Conservation (phyloP, 257 asterid species). For the Echium plantagineum region DNA sequence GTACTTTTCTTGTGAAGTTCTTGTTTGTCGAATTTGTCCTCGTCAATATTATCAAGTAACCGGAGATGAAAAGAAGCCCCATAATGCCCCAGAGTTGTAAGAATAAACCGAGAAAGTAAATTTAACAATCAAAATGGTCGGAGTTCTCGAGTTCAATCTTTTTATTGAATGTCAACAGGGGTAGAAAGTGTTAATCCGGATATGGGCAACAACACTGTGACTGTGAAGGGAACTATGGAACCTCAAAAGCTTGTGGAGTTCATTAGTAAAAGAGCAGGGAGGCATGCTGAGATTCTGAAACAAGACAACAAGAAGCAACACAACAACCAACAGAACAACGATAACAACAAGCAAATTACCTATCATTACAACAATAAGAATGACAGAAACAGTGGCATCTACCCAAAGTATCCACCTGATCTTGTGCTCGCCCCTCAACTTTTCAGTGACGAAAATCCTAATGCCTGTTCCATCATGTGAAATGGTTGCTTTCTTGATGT, state of each 20-base stretch:
- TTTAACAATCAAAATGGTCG: too few relatives aligned
- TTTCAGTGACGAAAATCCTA: slow-evolving; percentile 76
- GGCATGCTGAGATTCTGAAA: slow-evolving; percentile 37
- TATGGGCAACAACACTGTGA: slow-evolving; percentile 38
- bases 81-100: too few relatives aligned
- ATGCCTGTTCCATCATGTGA: slow-evolving; percentile 49
- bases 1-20: background rate
- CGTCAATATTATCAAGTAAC: too few relatives aligned
- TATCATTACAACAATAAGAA: background rate
- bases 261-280: slow-evolving; percentile 37
- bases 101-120: too few relatives aligned
- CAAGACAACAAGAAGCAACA: slow-evolving; percentile 3
- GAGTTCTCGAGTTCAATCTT: too few relatives aligned
- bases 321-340: background rate
- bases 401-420: slow-evolving; percentile 15
- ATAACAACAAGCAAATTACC: background rate
- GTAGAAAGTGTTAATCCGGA: slow-evolving; percentile 47
- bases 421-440: slow-evolving; percentile 43
- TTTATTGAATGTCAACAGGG: slow-evolving; percentile 22
- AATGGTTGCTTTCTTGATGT: background rate
- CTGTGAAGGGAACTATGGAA: slow-evolving; percentile 60
- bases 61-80: too few relatives aligned
- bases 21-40: background rate
- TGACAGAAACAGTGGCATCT: background rate
- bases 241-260: slow-evolving; percentile 41